Evolutionary conservation across 1,139 yeast species (phyloP), one percentile per base, ranked within the genome.

Genomic region (Scheffersomyces cryptocercus): DNA sequence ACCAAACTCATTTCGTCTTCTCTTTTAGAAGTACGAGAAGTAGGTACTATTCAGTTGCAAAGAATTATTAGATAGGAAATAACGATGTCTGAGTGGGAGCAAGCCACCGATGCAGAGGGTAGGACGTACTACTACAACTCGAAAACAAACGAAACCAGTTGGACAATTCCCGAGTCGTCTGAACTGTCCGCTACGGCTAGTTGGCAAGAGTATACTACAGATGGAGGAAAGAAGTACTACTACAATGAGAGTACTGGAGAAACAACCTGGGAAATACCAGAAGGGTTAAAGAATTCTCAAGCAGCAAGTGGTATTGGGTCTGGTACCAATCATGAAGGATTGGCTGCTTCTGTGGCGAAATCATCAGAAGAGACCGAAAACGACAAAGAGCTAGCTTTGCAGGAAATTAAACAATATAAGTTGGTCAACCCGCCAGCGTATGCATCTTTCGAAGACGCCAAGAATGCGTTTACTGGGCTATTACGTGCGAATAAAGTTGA

Each of bases 191-290:
- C 68, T 9, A 55, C 10, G 52, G 58, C 73, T 26, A 65, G 70
- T n/a, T 91, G 97, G 97, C 74, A 73, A 40, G 79, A 75, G 48
- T 83, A 74, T 41, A 65, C 70, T 1, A 81, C 93, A 0, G 88
- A 85, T 30, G 93, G 84, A 14, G 95, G 93, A 1, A 70, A 69
- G 44, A 70, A 70, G 29, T 91, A 90, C 62, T 91, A 88, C 68
- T 85, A 85, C 62, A 86, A 88, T 58, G 70, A 72, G 15, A 63
- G 64, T 14, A 80, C 91, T 0, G 79, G 81, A 3, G 84, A 83
- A 54, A 84, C 95, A 10, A 83, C 86, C 0, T 91, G 97, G 97
- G 88, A 84, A 24, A 62, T 78, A 16, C 97, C 97, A 0, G 69
- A 59, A 0, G 84, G 68, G 16, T 61, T 68, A 3, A 49, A 47